phyloP scores from a whole-genome alignment of 2,329 filamentous ascomycete genomes.

The Calonectria pteridis region DNA sequence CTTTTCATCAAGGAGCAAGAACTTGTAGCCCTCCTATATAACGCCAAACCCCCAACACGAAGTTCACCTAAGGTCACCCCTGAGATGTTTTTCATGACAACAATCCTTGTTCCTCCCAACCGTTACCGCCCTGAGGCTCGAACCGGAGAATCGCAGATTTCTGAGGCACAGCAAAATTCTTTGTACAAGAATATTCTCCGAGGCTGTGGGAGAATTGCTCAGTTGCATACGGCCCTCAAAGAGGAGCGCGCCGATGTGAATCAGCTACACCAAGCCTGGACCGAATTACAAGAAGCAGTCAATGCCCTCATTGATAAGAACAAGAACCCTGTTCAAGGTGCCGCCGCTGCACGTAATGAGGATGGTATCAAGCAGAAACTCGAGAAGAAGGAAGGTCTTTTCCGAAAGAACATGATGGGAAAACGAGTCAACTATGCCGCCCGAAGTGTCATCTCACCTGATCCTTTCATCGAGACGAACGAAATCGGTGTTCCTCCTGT shows the following conservation, averaged over 20 bases:
- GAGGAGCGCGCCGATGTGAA: constrained; percentile 66
- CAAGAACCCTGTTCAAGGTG: constrained; percentile 84
- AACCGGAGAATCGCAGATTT: constrained; percentile 83
- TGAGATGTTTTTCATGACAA: constrained; percentile 95
- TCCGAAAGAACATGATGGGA: constrained; percentile 99
- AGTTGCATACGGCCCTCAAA: constrained; percentile 71
- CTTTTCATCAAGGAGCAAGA: constrained; percentile 92
- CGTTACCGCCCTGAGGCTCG: constrained; percentile 89
- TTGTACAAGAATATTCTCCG: constrained; percentile 89
- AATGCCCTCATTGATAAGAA: constrained; percentile 94
- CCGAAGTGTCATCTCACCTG: constrained; percentile 96
- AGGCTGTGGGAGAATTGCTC: constrained; percentile 78
- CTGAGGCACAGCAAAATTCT: constrained; percentile 89
- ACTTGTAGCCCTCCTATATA: constrained; percentile 86
- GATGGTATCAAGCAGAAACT: constrained; percentile 98
- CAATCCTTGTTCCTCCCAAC: constrained; percentile 91
- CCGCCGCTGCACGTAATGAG: constrained; percentile 82
- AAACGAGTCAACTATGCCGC: constrained; percentile 99
- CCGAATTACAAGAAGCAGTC: constrained; percentile 87
- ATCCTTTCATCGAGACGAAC: constrained; percentile 98
- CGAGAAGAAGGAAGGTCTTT: constrained; percentile 98
- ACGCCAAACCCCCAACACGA: constrained; percentile 74
- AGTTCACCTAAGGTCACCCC: constrained; percentile 71
- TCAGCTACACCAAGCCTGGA: constrained; percentile 85
- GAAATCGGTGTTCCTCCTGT: constrained; percentile 99